Conservation (phyloP, 768 basidiomycete species). For the Boletus vinaceobasis region DNA sequence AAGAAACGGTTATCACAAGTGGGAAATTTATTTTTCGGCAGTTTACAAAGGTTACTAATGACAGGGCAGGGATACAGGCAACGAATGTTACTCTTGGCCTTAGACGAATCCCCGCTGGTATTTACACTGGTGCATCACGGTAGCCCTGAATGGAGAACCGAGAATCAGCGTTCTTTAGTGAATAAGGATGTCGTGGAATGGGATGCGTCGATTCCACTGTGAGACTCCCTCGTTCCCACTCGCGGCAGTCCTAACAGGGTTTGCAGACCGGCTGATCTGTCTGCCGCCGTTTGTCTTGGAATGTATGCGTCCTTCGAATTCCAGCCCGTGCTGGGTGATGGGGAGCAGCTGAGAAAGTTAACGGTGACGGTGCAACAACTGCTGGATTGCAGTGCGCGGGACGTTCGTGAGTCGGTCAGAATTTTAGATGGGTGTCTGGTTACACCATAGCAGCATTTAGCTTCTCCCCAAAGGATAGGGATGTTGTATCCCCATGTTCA, state of each 20-base stretch:
- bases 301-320: not conserved
- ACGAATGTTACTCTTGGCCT: not conserved
- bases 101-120: too few species aligned
- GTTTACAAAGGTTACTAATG: not conserved
- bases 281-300: too few species aligned
- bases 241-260: not conserved
- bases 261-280: too few species aligned
- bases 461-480: too few species aligned
- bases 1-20: not conserved
- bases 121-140: too few species aligned
- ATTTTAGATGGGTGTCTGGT: not conserved
- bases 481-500: too few species aligned
- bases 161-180: not conserved
- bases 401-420: not conserved
- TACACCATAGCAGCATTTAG: not conserved
- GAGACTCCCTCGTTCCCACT: not conserved
- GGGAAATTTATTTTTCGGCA: too few species aligned
- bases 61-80: not conserved
- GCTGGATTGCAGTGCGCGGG: not conserved
- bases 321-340: not conserved
- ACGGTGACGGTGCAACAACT: not conserved
- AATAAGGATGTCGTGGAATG: not conserved
- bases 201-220: constrained; percentile 1
- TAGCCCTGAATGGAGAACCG: too few species aligned
- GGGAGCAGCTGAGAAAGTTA: not conserved